A percentile compares a stretch with the other conserved stretches of the same genome.
These are phyloP conservation scores for Hypoxylon fuscum DNA, from an alignment of 495 filamentous ascomycete species.

Conservation along the genomic window DNA sequence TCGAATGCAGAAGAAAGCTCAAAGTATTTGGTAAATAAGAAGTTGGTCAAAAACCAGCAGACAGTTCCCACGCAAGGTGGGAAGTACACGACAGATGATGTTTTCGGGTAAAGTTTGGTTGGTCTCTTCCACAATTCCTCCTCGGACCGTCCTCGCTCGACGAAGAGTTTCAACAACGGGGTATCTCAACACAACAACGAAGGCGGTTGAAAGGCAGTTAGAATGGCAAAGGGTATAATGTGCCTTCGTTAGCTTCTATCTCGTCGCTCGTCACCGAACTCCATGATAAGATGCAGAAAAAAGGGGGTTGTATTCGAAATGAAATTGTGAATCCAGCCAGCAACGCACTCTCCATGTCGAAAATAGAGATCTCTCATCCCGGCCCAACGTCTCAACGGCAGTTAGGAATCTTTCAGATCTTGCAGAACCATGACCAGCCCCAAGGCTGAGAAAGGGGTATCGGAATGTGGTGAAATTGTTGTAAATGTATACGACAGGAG, in stretches of 20 bases:
- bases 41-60: constrained; percentile 29
- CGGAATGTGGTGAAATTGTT: constrained; percentile 26
- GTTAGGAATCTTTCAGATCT: constrained; percentile 17
- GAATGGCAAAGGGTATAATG: constrained; percentile 40
- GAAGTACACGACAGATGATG: constrained; percentile 18
- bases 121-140: constrained; percentile 35
- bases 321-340: constrained; percentile 42
- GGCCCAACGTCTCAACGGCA: constrained; percentile 8
- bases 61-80: constrained; percentile 18
- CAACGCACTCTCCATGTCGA: constrained; percentile 33
- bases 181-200: constrained; percentile 45
- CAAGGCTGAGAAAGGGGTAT: constrained; percentile 34
- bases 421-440: constrained; percentile 35
- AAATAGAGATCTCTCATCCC: constrained; percentile 17
- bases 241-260: constrained; percentile 41
- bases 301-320: constrained; percentile 31
- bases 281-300: constrained; percentile 36
- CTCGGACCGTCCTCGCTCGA: constrained; percentile 42
- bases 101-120: constrained; percentile 20
- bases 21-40: constrained; percentile 12
- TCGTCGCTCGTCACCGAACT: constrained; percentile 37
- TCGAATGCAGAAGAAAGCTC: constrained; percentile 15
- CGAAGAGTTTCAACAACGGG: constrained; percentile 46
- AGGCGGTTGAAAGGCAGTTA: constrained; percentile 36
- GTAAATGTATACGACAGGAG: constrained; percentile 27